Base-by-base conservation (phyloP, 139 green algal genomes). In the Prasinococcaceae sp. region DNA sequence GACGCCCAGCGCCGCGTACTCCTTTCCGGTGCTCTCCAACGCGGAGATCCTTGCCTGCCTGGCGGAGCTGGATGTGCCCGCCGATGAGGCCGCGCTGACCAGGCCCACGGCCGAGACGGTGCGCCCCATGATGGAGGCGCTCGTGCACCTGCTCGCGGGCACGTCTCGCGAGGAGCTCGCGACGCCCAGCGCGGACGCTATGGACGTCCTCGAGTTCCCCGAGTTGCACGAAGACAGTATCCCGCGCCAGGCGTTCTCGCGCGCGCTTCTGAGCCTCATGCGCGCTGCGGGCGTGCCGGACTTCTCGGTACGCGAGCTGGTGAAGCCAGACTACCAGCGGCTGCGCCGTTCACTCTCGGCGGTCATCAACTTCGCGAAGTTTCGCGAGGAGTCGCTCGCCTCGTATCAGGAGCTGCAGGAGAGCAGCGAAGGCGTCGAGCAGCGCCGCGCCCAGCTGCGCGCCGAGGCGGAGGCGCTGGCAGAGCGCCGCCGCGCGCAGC, bases 321-420 rank as follows among this genome's bases (percentile, higher is more conserved):
- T 83, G 61, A 95, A 94, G 67, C 85, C 86, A 2, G 85, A 94
- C 2, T 47, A 63, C 0, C 47, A 55, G 3, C 66, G 84, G 2
- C 65, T 87, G 50, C 61, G 76, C 26, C 74, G 80, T 12, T 80
- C 90, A 43, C 63, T 95, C 12, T 83, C 63, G n/a, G 86, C 85
- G 0, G 56, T 94, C 35, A 82, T 95, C 65, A 95, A 95, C 68
- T 94, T 94, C 69, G 84, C 78, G 20, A 94, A 89, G 69, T 94
- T 87, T 61, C 67, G 86, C 0, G 88, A 94, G 62, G 81, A 92
- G 53, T 90, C 92, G 70, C 73, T 92, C 51, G 54, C 63, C 16
- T 51, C 63, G n/a, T 88, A 76, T 58, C 74, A 70, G 20, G 69
- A 81, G 46, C 45, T 81, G 44, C 73, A 82, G 53, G 66, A 69